Percentiles rank a stretch among this genome's conserved stretches.
These are phyloP conservation scores for Pseudohyphozyma bogoriensis DNA, from an alignment of 768 basidiomycete species.

Conservation along the genomic window DNA sequence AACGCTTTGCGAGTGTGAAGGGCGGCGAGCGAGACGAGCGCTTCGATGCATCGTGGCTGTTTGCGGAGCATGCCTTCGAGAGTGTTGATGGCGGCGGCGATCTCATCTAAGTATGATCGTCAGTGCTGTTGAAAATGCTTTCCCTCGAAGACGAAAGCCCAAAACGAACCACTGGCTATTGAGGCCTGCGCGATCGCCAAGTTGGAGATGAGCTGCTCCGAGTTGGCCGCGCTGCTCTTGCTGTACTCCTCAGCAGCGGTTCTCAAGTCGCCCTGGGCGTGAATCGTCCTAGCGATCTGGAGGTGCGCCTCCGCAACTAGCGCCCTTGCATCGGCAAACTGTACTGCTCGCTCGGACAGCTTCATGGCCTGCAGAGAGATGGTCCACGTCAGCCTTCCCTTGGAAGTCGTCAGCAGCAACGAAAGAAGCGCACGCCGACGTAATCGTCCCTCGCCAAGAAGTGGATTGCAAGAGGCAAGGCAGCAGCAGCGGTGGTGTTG, in stretches of 20 bases:
- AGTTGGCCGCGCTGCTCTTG: constrained; percentile 45
- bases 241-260: constrained; percentile 26
- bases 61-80: constrained; percentile 65
- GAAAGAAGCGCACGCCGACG: neutral
- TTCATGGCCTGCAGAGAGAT: constrained; percentile 69
- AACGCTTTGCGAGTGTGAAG: constrained; percentile 66
- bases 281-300: constrained; percentile 67
- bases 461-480: constrained; percentile 70
- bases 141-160: too few relatives aligned
- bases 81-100: constrained; percentile 72
- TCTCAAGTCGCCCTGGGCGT: constrained; percentile 56
- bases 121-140: neutral
- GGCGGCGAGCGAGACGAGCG: constrained; percentile 77
- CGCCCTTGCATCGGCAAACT: constrained; percentile 80
- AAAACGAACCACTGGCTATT: neutral
- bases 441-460: constrained; percentile 55
- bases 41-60: constrained; percentile 54
- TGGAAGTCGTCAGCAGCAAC: too few relatives aligned
- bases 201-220: constrained; percentile 59
- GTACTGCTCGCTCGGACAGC: constrained; percentile 84
- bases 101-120: constrained; percentile 51
- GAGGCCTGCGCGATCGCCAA: constrained; percentile 47
- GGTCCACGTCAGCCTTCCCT: too few relatives aligned
- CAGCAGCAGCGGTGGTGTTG: constrained; percentile 67
- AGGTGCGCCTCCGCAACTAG: constrained; percentile 79